Base-by-base conservation (phyloP, 176 grass and related monocot genomes). In the Juncus inflexus region DNA sequence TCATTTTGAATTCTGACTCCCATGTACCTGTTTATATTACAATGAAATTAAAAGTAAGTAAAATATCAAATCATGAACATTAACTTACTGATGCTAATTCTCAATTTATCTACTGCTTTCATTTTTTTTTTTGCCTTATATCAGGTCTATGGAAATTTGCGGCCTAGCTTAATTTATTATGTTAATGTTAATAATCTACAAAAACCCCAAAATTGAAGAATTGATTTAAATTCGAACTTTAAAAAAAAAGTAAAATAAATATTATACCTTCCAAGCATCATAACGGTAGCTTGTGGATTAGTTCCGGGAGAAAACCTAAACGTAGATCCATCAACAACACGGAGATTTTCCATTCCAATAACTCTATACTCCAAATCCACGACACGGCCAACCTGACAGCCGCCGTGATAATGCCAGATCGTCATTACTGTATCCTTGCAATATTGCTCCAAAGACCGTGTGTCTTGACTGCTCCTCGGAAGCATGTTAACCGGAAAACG, bases 351-450 rank as follows among this genome's bases (percentile, higher is more conserved):
- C 3, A 78, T 70, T 28, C 90, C 86, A 50, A 82, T 82, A 14
- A 90, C 90, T 70, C 86, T 64, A 72, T 84, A 90, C 4, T 90
- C 76, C 63, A 78, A 78, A 60, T 90, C 80, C 28, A 90, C 83
- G 47, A 95, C 90, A 64, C 82, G 78, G 13, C 83, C 86, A 60
- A 81, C 86, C 37, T 79, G 80, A 66, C 90, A 95, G 0, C 86
- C 90, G 7, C 90, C 86, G 42, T 95, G 90, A 70, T 95, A 90
- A 77, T 95, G 90, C 90, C 90, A 95, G 53, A 95, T 79, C 42
- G 86, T 95, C 78, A 81, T 69, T 69, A 95, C 83, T 37, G 86
- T 90, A 55, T 83, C 79, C 80, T 16, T 74, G 64, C 83, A 95
- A 74, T 86, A 95, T 80, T 87, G 90, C 80, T 86, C 77, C 39